Evolutionary conservation across 768 basidiomycete species (phyloP).

Genomic region (Macrolepiota albuminosa): DNA sequence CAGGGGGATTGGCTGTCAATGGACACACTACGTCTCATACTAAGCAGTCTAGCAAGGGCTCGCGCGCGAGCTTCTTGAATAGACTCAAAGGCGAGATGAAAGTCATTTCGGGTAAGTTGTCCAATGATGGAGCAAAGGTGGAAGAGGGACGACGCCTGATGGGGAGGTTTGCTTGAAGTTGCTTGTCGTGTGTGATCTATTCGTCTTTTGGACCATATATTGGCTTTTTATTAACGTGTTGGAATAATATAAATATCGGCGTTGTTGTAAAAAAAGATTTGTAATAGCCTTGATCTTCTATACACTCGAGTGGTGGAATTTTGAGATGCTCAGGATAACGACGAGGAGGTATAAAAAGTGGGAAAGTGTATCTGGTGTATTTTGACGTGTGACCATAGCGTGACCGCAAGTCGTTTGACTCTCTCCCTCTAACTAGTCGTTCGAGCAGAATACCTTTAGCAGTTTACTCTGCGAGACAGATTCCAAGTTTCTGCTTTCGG

Average conservation of each 20-base stretch:
- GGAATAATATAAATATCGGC: background rate
- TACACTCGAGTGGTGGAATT: background rate
- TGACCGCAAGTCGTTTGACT: too few species aligned
- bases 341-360: background rate
- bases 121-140: conserved; percentile 29
- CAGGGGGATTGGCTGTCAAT: background rate
- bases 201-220: background rate
- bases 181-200: background rate
- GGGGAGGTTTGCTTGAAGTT: conserved; percentile 17
- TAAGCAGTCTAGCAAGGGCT: background rate
- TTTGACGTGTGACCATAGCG: too few species aligned
- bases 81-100: conserved; percentile 38
- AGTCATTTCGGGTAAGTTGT: conserved; percentile 32
- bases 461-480: too few species aligned
- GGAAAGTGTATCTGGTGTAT: too few species aligned
- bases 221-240: background rate
- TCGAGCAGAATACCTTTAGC: too few species aligned
- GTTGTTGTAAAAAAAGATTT: background rate
- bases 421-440: too few species aligned
- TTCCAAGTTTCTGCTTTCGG: too few species aligned
- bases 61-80: conserved; percentile 24
- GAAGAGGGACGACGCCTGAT: conserved; percentile 32
- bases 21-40: background rate
- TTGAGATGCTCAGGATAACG: background rate
- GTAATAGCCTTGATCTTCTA: background rate